Evolutionary conservation across 192 early-diverging fungal genomes (phyloP), one percentile per base, ranked within the genome.

Genomic region (Linnemannia schmuckeri): DNA sequence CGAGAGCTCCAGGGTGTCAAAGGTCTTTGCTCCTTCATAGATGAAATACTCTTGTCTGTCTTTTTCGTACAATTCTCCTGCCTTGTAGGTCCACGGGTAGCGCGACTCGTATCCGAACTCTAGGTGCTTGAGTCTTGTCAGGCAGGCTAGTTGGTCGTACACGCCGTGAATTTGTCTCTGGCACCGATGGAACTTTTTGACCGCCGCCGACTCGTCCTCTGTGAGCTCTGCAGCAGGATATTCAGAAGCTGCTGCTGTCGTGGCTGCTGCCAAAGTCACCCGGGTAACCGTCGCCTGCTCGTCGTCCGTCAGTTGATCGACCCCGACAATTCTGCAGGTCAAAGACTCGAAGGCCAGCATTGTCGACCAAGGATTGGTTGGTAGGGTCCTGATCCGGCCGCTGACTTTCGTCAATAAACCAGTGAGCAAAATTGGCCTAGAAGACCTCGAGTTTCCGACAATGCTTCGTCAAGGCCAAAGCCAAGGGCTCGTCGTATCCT

Each of bases 1-100:
- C 5, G 76, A 49, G 17, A 78, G 6, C 42, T 70, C 33, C 41
- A 78, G 66, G 46, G 7, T 78, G 44, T 77, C 76, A 47, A 47
- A 35, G 27, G n/a, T 66, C 7, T 52, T 52, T 68, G 41, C 63
- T 69, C 76, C 27, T 42, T 24, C 76, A 38, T 71, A 41, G 41
- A n/a, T 20, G 3, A 41, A 37, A 42, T 24, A 41, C 37, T 1
- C 17, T 40, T 6, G 0, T 41, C 8, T 6, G 7, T 71, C 18
- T 33, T 71, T n/a, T 9, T 42, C 17, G 69, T 30, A 70, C 1
- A 8, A 2, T 44, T 1, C 8, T 8, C 10, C 22, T 0, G 15
- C 9, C 22, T 8, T 44, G 18, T 47, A 70, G 40, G 15, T 9
- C 4, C 8, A n/a, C 3, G 63, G 61, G 24, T 76, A 2, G 9